Evolutionary conservation across 768 basidiomycete genomes (phyloP).

Genomic region (Symmetrospora coprosmae): DNA sequence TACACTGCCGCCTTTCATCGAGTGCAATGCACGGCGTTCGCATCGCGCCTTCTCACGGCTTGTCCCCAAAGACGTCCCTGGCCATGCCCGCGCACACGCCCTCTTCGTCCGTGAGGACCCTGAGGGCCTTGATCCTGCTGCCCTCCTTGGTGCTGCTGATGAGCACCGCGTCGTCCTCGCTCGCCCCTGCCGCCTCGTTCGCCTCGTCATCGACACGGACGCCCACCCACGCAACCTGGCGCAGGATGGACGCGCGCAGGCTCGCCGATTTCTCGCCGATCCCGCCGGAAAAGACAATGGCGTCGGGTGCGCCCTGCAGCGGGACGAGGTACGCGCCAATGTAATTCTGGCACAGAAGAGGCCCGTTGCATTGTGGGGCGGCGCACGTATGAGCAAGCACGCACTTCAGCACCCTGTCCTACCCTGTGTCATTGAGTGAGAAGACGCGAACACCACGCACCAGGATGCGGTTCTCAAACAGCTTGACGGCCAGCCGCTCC

Average conservation of each 20-base stretch:
- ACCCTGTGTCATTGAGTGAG: slow-evolving; percentile 62
- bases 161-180: slow-evolving; percentile 10
- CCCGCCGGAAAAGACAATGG: slow-evolving; percentile 42
- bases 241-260: slow-evolving; percentile 49
- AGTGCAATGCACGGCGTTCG: too few species aligned
- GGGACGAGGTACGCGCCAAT: slow-evolving; percentile 25
- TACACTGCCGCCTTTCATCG: too few species aligned
- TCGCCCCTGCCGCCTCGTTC: slow-evolving; percentile 4
- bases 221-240: slow-evolving; percentile 40
- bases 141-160: neutral
- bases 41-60: neutral
- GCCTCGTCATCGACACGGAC: slow-evolving; percentile 5
- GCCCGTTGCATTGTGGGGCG: neutral
- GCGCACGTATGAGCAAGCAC: slow-evolving; percentile 45
- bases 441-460: slow-evolving; percentile 43
- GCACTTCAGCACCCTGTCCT: too few species aligned
- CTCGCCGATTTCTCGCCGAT: slow-evolving; percentile 63
- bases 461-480: slow-evolving; percentile 62
- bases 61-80: slow-evolving; percentile 11
- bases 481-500: slow-evolving; percentile 53
- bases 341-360: neutral
- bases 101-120: slow-evolving; percentile 25
- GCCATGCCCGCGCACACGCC: slow-evolving; percentile 18
- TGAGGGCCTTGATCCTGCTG: slow-evolving; percentile 9
- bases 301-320: slow-evolving; percentile 17